These are phyloP conservation scores for Annulohypoxylon stygium DNA, from an alignment of 495 filamentous ascomycete genomes.

Conservation along the genomic window DNA sequence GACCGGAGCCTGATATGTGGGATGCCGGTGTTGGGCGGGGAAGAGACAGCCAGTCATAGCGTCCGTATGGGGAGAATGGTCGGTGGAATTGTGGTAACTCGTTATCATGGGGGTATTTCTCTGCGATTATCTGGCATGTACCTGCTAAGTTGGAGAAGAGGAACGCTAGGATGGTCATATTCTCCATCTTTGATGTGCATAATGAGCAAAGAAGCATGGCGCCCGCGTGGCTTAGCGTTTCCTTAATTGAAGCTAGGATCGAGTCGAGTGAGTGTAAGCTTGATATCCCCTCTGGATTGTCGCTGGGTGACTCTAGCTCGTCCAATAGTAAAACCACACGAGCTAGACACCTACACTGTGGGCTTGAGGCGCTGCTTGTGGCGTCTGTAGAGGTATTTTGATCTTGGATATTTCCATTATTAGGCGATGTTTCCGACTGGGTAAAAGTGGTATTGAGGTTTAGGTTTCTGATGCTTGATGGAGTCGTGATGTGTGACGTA, in stretches of 20 bases:
- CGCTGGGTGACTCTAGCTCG: conserved; percentile 6
- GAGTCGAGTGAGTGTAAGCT: conserved; percentile 8
- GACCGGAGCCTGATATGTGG: background rate
- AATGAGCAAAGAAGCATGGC: background rate
- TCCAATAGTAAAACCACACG: background rate
- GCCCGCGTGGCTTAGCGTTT: conserved; percentile 4
- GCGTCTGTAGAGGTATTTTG: background rate
- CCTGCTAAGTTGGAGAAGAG: background rate
- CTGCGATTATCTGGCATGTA: conserved; percentile 5
- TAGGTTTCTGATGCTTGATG: background rate
- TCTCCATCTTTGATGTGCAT: conserved; percentile 7
- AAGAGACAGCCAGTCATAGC: background rate
- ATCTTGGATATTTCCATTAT: background rate
- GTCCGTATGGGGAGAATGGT: background rate
- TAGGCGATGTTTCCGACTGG: background rate
- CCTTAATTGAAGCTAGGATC: conserved; percentile 2
- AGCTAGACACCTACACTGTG: conserved; percentile 1
- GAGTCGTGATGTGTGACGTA: conserved; percentile 1
- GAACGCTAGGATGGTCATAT: background rate
- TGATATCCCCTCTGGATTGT: conserved; percentile 2
- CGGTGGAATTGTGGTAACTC: background rate
- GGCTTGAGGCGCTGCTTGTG: background rate
- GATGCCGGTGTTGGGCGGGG: background rate
- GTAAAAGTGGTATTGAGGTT: background rate
- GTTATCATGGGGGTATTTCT: background rate